phyloP scores from a whole-genome alignment of 192 early-diverging fungal genomes.

The Bifiguratus adelaidae region DNA sequence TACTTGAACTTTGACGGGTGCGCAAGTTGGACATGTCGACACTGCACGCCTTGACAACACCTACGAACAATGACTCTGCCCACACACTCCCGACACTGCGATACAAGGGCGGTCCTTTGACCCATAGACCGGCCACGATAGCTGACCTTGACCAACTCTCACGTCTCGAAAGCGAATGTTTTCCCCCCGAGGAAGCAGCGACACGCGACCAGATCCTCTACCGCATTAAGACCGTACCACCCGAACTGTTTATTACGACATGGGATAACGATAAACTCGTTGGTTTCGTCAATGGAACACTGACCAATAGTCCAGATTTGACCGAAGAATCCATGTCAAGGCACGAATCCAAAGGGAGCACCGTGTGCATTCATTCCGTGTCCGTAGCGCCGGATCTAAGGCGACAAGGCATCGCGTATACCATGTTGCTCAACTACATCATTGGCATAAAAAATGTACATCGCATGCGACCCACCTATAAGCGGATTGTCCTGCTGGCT shows the following conservation, averaged over 20 bases:
- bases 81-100: no score
- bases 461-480: slow-evolving; percentile 6
- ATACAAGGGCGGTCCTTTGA: neutral
- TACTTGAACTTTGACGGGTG: no score
- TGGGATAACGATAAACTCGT: slow-evolving; percentile 19
- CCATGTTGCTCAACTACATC: slow-evolving; percentile 35
- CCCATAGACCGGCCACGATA: neutral
- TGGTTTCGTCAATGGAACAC: slow-evolving; percentile 52
- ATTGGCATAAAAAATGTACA: slow-evolving; percentile 19
- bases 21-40: no score
- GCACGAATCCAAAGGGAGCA: slow-evolving; percentile 47
- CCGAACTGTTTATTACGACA: slow-evolving; percentile 11
- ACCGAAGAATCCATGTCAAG: slow-evolving; percentile 53
- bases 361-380: slow-evolving; percentile 60
- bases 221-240: neutral
- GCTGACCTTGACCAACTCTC: neutral
- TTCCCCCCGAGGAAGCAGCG: neutral
- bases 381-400: slow-evolving; percentile 36
- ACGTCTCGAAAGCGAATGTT: neutral
- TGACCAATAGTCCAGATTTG: slow-evolving; percentile 21
- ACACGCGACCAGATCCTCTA: neutral
- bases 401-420: slow-evolving; percentile 43
- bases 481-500: slow-evolving; percentile 42
- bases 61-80: no score
- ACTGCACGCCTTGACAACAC: no score